phyloP scores from a whole-genome alignment of 1,139 yeast species.

The Taphrina flavorubra region DNA sequence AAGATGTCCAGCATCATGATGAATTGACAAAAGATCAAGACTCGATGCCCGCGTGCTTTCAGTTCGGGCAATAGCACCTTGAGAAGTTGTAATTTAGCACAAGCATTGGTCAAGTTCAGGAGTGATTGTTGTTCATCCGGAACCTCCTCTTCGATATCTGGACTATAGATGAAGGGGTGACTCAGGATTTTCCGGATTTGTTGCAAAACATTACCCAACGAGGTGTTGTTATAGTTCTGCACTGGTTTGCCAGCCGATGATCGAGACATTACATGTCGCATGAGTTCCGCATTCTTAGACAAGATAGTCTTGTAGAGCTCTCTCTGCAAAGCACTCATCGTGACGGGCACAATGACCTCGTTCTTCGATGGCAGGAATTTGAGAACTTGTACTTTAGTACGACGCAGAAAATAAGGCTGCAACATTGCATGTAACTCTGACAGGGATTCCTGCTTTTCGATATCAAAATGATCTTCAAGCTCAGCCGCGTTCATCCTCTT shows the following conservation, averaged over 20 bases:
- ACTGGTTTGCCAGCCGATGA: conserved; percentile 42
- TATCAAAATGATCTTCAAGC: conserved; percentile 39
- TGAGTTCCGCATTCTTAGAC: conserved; percentile 45
- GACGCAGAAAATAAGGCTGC: conserved; percentile 46
- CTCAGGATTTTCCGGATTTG: conserved; percentile 46
- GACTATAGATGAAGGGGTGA: conserved; percentile 47
- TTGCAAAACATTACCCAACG: conserved; percentile 44
- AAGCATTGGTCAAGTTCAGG: conserved; percentile 45
- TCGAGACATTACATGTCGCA: conserved; percentile 40
- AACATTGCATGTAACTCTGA: conserved; percentile 42
- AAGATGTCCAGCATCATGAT: conserved; percentile 87
- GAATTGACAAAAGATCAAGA: conserved; percentile 83
- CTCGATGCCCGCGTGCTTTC: conserved; percentile 76
- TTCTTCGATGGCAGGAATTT: conserved; percentile 45
- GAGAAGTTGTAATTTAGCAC: conserved; percentile 77
- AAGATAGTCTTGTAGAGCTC: conserved; percentile 45
- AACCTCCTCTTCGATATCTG: conserved; percentile 44
- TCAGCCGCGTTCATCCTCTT: conserved; percentile 41
- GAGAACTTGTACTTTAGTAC: conserved; percentile 46
- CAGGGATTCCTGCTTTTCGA: conserved; percentile 43
- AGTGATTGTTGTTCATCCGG: conserved; percentile 41
- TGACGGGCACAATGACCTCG: conserved; percentile 46
- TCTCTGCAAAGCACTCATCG: conserved; percentile 46
- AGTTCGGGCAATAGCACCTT: conserved; percentile 77
- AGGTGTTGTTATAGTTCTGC: conserved; percentile 34